A percentile compares a stretch with the other conserved stretches of the same genome.
Conservation (phyloP, 345 rosid species). For the Eutrema heterophyllum region DNA sequence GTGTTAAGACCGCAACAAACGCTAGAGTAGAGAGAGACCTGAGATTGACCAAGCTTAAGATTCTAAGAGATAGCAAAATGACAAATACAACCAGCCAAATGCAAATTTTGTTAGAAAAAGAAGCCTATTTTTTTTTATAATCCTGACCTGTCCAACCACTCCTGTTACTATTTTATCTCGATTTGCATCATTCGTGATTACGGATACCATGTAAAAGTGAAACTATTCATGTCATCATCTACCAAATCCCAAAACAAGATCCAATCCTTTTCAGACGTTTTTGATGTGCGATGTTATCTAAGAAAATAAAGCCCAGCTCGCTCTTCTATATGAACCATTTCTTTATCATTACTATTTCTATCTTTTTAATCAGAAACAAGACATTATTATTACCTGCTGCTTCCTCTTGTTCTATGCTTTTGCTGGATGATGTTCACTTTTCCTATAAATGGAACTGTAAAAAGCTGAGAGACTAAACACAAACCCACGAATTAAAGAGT, state of each 20-base stretch:
- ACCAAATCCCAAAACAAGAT: slow-evolving; percentile 11
- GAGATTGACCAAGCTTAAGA: slow-evolving; percentile 23
- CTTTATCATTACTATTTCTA: neutral
- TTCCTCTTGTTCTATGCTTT: neutral
- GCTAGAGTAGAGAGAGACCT: slow-evolving; percentile 6
- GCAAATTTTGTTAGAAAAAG: neutral
- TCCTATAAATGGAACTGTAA: neutral
- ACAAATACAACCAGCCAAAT: slow-evolving; percentile 15
- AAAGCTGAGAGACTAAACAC: slow-evolving; percentile 10
- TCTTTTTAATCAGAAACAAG: neutral
- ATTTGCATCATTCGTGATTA: slow-evolving; percentile 6
- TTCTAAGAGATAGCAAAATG: slow-evolving; percentile 11
- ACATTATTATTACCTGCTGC: neutral
- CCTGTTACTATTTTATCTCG: neutral
- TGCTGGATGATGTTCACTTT: too few relatives aligned
- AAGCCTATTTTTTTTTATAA: neutral
- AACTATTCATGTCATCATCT: slow-evolving; percentile 14
- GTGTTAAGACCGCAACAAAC: slow-evolving; percentile 31
- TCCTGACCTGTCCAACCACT: slow-evolving; percentile 22
- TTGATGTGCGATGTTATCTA: neutral
- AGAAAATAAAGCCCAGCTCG: neutral
- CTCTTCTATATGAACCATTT: neutral
- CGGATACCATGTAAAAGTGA: slow-evolving; percentile 19
- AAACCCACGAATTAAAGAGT: too few relatives aligned
- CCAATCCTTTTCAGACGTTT: neutral